phyloP scores from a whole-genome alignment of 202 grass and related monocot genomes.

The Alloteropsis angusta region DNA sequence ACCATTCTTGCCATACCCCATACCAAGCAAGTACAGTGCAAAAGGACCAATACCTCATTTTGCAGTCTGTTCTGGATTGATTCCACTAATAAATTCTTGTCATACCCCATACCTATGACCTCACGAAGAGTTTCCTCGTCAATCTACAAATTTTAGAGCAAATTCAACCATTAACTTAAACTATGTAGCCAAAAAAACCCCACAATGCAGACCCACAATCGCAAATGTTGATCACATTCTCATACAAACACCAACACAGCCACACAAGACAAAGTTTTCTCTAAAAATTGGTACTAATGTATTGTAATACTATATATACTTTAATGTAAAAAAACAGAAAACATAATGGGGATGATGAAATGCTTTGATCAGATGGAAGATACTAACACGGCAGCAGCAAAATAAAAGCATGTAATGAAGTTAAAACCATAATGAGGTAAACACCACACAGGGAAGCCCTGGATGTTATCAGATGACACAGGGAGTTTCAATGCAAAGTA shows the following conservation, averaged over 20 bases:
- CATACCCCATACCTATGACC: slow-evolving; percentile 74
- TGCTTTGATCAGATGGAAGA: not conserved
- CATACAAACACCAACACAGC: not conserved
- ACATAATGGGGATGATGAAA: not conserved
- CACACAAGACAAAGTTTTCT: not conserved
- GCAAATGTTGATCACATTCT: not conserved
- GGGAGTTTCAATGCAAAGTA: not conserved
- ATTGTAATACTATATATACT: not conserved
- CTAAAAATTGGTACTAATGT: not conserved
- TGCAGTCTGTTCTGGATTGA: slow-evolving; percentile 86
- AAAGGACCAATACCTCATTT: slow-evolving; percentile 67
- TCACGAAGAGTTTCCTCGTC: slow-evolving; percentile 84
- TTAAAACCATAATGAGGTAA: not conserved
- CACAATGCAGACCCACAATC: not conserved
- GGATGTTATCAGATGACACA: not conserved
- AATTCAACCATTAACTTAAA: not conserved
- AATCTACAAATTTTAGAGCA: slow-evolving; percentile 37
- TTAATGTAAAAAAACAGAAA: not conserved
- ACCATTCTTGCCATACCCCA: not conserved
- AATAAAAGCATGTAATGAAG: not conserved
- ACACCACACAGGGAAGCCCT: not conserved
- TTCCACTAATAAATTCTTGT: slow-evolving; percentile 65
- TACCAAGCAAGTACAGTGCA: not conserved
- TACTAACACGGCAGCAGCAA: not conserved
- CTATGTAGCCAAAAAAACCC: not conserved